Evolutionary conservation across 371 early-diverging fungal species (phyloP), one percentile per base, ranked within the genome.

Genomic region (Lichtheimia ramosa): DNA sequence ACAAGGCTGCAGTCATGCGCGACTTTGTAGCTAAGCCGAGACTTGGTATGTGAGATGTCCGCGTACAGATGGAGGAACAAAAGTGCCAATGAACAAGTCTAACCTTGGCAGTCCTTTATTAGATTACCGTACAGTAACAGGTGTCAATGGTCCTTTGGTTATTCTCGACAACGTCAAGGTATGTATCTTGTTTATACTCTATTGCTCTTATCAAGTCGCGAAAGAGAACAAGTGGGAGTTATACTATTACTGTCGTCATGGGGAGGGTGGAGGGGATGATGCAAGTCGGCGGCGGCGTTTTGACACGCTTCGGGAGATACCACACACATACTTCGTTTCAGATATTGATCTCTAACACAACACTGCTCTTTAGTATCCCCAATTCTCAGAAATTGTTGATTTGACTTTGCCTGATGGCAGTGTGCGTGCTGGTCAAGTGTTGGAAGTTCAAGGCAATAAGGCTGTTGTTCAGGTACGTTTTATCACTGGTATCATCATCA

Each of bases 111-210:
- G 14, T 16, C 7, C 5, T 50, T 34, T 79, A 96, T 34, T 79
- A 96, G 98, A 97, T 71, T 99, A 99, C 80, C 88, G 97, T 58
- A 99, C 99, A 46, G 98, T 99, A 28, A 85, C 96, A 34, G 99
- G 99, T 73, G 99, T 99, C 51, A 99, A 99, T 77, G 99, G 99
- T 41, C 99, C 99, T 41, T 83, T 99, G 69, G 99, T 99, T 48
- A 97, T 99, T 78, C 83, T 99, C 61, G 99, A 99, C 74, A 95
- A 98, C 73, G 96, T 99, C 73, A 96, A 96, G 87, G 92, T 92
- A 81, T 58, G 57, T 66, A 40, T 54, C 12, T 18, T 50, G 5
- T 51, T 25, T 41, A 46, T 48, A 57, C 10, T 62, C 48, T 43
- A 39, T 53, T 53, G 4, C 56, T 13, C 2, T 43, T 15, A 6